A percentile compares a stretch with the other conserved stretches of the same genome.
These are phyloP conservation scores for Alternaria panax DNA, from an alignment of 2,329 filamentous ascomycete genomes.

Conservation along the genomic window DNA sequence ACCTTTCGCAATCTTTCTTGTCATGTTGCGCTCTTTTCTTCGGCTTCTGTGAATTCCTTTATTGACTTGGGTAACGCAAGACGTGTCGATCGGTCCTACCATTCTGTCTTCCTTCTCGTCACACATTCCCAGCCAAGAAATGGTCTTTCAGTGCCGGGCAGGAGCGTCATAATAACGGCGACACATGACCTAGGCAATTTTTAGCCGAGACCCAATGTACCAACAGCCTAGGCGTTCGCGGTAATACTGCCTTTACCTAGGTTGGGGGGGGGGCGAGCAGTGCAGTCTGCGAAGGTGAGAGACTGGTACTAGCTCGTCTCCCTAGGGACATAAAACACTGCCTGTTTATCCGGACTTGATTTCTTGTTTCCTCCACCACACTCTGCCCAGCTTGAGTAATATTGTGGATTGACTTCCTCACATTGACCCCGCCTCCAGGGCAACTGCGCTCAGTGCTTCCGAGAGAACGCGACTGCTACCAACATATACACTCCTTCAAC, in stretches of 20 bases:
- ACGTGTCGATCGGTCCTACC: not conserved
- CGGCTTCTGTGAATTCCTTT: not conserved
- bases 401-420: not conserved
- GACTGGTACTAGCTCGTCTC: not conserved
- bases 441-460: not conserved
- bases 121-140: not conserved
- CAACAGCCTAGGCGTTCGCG: not conserved
- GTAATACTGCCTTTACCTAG: not conserved
- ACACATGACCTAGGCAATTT: not conserved
- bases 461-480: not conserved
- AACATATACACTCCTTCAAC: not conserved
- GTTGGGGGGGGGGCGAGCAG: not conserved
- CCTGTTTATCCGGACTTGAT: not conserved
- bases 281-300: not conserved
- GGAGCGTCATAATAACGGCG: not conserved
- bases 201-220: not conserved
- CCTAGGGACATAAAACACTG: not conserved
- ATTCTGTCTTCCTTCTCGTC: not conserved
- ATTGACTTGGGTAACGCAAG: not conserved
- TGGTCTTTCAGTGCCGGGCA: not conserved
- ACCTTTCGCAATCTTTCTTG: not conserved
- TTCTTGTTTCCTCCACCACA: not conserved
- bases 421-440: not conserved
- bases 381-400: not conserved
- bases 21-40: not conserved